Percentiles rank a stretch among this genome's conserved stretches.
These are phyloP conservation scores for Fonsecaea multimorphosa DNA, from an alignment of 2,329 filamentous ascomycete genomes.

Conservation along the genomic window DNA sequence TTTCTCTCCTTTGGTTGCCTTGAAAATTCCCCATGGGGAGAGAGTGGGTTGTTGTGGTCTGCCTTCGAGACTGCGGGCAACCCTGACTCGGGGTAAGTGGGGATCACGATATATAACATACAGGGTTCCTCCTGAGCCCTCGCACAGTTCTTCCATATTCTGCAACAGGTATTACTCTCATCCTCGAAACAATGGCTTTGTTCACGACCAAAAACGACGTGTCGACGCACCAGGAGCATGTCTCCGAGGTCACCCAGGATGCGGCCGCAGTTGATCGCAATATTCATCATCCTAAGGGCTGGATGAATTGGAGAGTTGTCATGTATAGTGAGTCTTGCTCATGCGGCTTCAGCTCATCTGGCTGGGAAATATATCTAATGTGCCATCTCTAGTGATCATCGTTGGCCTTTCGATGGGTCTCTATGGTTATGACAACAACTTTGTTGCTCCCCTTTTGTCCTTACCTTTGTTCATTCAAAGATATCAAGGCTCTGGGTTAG, in stretches of 20 bases:
- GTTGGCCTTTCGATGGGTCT: conserved; percentile 20
- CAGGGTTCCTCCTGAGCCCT: not conserved
- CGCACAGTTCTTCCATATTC: not conserved
- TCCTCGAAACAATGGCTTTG: not conserved
- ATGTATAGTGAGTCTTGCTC: conserved; percentile 8
- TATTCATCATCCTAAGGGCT: conserved; percentile 20
- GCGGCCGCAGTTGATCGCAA: not conserved
- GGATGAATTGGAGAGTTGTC: conserved; percentile 21
- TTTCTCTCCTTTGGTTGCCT: not conserved
- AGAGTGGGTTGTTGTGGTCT: not conserved
- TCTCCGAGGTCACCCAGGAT: not conserved
- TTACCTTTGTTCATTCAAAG: conserved; percentile 18
- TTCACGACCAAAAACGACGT: not conserved
- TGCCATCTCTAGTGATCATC: conserved; percentile 16
- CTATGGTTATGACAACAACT: conserved; percentile 24
- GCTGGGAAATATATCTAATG: not conserved
- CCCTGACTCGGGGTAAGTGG: not conserved
- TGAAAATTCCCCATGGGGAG: conserved; percentile 8
- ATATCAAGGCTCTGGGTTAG: conserved; percentile 6
- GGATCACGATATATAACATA: not conserved
- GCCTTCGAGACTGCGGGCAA: not conserved
- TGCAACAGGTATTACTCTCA: not conserved
- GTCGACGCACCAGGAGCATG: not conserved
- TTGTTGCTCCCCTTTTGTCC: conserved; percentile 13
- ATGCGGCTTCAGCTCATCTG: not conserved